Base-by-base conservation (phyloP, 148 eudicot species). In the Nepenthes gracilis region DNA sequence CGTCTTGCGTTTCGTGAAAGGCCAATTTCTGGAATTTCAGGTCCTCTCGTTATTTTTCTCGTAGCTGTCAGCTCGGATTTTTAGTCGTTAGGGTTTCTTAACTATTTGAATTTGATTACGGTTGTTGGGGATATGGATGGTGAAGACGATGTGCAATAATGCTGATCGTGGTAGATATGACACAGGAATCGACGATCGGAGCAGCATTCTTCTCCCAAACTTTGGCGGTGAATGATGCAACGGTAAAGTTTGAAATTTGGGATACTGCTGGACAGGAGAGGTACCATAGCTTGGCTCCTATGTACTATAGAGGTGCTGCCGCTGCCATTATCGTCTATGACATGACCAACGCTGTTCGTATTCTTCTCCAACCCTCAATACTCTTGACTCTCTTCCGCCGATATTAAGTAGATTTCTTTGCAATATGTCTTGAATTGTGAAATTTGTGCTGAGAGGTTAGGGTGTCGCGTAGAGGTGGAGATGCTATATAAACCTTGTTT, bases 251-350 rank as follows among this genome's bases (percentile, higher is more conserved):
- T 60, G 98, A 92, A 93, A 88, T 93, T 63, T 88, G 98, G 96
- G 98, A 93, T 65, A 88, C 95, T 23, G 98, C 96, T 59, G 96
- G 96, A 1, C 96, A 88, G 68, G 98, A 88, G 72, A 85, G 99
- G 75, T 88, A 93, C 70, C 99, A 93, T 63, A 88, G 99, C 69
- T 86, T 93, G 74, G 99, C 99, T 56, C 99, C 99, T 51, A 93
- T 93, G 99, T 93, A 93, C 67, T 93, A 93, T 66, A 74, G 99
- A 71, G 97, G 99, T 13, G 97, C 99, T 15, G 99, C 96, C 9
- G 99, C 99, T 6, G 99, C 99, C 4, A 84, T 93, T 33, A 93
- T 93, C 33, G 99, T 93, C 43, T 93, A 82, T 48, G 99, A 93
- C 71, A 86, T 93, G 70, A 68, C 92, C 49, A 86, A 67, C 79